Evolutionary conservation across 2,329 filamentous ascomycete genomes (phyloP), one percentile per base, ranked within the genome.

Genomic region (Fusarium ramigenum): DNA sequence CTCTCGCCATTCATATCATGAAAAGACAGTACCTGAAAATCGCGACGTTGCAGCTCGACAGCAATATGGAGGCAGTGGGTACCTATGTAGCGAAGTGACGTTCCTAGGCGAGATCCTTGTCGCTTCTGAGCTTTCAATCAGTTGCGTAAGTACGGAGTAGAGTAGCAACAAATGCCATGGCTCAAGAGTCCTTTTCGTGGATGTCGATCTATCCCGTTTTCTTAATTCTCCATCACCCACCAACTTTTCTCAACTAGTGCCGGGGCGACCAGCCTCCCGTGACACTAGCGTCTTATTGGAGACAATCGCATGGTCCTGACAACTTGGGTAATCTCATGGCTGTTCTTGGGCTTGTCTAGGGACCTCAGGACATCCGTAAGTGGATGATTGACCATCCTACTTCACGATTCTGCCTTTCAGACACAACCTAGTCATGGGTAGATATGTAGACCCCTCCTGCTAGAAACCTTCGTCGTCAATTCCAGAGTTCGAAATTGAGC

Each of bases 211-310:
- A 63, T 73, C 60, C 75, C 57, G 42, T 56, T 66, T 63, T 77
- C 34, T 53, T 61, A 64, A 63, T 61, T 65, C 66, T 65, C 63
- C 63, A 60, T 59, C n/a, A 28, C 61, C 62, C 72, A 67, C 59
- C 64, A 63, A 53, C 62, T 54, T 52, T 56, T 59, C 50, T 53
- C 52, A 70, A 61, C 65, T 63, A 73, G 74, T 57, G 64, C 60
- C 64, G 61, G 62, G 72, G 71, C 60, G 59, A 70, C 60, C 74
- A 77, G 76, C 75, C 74, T 77, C 76, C 76, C 76, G 76, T 40
- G 62, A 66, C 69, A 75, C 76, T 78, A 78, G 67, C 47, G 50
- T 63, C 49, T 63, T 28, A 76, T 75, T 75, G 76, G 76, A 72
- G 66, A 42, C 40, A 54, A 36, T 56, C 57, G 54, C 50, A 36